Base-by-base conservation (phyloP, 2,329 filamentous ascomycete species). In the Byssochlamys sp. region DNA sequence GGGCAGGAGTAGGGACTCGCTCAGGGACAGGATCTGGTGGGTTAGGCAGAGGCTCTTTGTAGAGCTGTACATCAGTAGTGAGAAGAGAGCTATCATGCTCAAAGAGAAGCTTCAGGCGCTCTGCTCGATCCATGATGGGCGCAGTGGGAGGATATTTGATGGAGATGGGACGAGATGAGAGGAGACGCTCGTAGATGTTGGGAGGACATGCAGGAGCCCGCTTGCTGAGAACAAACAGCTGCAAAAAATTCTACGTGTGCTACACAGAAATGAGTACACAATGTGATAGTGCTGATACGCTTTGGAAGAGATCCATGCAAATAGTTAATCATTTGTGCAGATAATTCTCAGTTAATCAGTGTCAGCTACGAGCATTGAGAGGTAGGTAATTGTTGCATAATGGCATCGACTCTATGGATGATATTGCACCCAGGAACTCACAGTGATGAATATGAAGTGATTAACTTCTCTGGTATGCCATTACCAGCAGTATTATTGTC, bases 61-160 rank as follows among this genome's bases (percentile, higher is more conserved):
- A 57, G 19, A 65, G 60, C 26, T 60, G 57, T 11, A 64, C 64
- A 54, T 68, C 57, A n/a, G 62, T 52, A 9, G 60, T 53, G 19
- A 71, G 54, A 29, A 72, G 60, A 10, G 52, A 52, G 31, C 62
- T 58, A 52, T 72, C 67, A 3, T 62, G 54, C 6, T 58, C 53
- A 53, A 73, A 71, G 45, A 73, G 65, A 28, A 72, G 54, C 27
- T 61, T 61, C 12, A 73, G 62, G 24, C 70, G 66, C 24, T 63
- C 62, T 27, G 14, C 14, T 33, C 55, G 57, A n/a, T 63, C 62
- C 69, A 71, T 71, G n/a, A 7, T 58, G 31, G 19, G n/a, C 6
- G 35, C 6, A 0, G 39, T 24, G 39, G 9, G n/a, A 2, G 9
- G 19, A 10, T 25, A 35, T 25, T 9, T 26, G 33, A 33, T 29